phyloP scores from a whole-genome alignment of 2,329 filamentous ascomycete species.

The Endoconidiophora laricicola region DNA sequence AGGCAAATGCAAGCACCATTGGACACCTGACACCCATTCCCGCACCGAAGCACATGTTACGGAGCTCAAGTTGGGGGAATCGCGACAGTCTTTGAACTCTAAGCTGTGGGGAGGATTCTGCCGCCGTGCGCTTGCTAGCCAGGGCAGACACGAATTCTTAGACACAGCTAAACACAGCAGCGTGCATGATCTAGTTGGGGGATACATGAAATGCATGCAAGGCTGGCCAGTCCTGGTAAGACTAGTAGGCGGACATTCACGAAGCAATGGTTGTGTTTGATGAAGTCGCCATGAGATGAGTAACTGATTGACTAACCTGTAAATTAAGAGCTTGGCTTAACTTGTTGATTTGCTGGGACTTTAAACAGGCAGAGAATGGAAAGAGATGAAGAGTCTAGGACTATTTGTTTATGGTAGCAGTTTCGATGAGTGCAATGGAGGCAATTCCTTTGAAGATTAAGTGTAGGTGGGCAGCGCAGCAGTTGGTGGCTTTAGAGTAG shows the following conservation, averaged over 20 bases:
- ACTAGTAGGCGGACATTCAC: too few species aligned
- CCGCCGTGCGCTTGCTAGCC: not conserved
- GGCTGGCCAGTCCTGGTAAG: too few species aligned
- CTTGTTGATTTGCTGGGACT: too few species aligned
- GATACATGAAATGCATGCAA: not conserved
- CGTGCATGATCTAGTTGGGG: not conserved
- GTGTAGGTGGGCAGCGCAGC: not conserved
- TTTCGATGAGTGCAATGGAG: not conserved
- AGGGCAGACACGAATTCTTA: not conserved
- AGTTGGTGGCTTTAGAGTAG: not conserved
- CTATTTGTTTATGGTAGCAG: too few species aligned
- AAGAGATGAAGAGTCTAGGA: too few species aligned
- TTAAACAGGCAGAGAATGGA: too few species aligned
- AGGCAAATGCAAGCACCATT: not conserved
- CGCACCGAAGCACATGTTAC: not conserved
- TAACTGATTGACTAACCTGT: too few species aligned
- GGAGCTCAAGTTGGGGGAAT: slow-evolving; percentile 10
- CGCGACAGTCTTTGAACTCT: not conserved
- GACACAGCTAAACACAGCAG: not conserved
- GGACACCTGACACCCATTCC: not conserved
- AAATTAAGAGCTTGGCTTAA: too few species aligned
- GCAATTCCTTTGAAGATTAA: slow-evolving; percentile 2
- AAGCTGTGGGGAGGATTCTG: not conserved
- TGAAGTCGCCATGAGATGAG: too few species aligned
- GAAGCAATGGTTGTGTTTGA: too few species aligned